phyloP scores from a whole-genome alignment of 768 basidiomycete genomes.

The Trametes elegans region DNA sequence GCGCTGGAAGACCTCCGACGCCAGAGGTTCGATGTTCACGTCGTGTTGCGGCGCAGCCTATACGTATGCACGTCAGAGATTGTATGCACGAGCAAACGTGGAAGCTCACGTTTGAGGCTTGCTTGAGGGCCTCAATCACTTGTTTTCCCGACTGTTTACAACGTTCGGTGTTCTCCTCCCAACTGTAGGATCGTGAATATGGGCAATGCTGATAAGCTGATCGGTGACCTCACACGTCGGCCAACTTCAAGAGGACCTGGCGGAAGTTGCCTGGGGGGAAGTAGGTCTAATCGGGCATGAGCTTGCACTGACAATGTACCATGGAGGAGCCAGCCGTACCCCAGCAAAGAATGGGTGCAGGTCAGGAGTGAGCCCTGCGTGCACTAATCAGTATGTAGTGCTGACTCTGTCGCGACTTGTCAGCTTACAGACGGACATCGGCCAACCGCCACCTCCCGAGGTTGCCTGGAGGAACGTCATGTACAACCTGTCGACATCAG shows the following conservation, averaged over 20 bases:
- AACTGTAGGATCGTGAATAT: conserved; percentile 5
- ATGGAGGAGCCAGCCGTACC: conserved; percentile 2
- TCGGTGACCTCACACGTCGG: conserved; percentile 18
- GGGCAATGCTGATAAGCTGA: not conserved
- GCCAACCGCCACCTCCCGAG: conserved; percentile 33
- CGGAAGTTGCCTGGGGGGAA: conserved; percentile 25
- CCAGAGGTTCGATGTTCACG: conserved; percentile 7
- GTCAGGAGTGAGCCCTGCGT: conserved; percentile 27
- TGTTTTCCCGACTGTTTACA: conserved; percentile 19
- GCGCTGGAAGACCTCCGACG: conserved; percentile 16
- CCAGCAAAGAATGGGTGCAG: conserved; percentile 29
- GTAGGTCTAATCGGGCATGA: conserved; percentile 18
- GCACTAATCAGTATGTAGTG: not conserved
- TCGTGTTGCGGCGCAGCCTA: conserved; percentile 7
- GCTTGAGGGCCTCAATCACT: conserved; percentile 22
- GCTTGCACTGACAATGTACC: not conserved
- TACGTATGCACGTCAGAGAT: not conserved
- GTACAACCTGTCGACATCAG: conserved; percentile 44
- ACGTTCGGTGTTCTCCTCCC: conserved; percentile 22
- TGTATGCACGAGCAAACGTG: not conserved
- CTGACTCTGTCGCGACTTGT: not conserved
- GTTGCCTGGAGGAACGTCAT: conserved; percentile 40
- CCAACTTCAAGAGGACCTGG: conserved; percentile 22
- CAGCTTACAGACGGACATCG: conserved; percentile 32
- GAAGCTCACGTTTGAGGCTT: conserved; percentile 9